phyloP scores from a whole-genome alignment of 2,329 filamentous ascomycete species.

The Uncinocarpus reesii region DNA sequence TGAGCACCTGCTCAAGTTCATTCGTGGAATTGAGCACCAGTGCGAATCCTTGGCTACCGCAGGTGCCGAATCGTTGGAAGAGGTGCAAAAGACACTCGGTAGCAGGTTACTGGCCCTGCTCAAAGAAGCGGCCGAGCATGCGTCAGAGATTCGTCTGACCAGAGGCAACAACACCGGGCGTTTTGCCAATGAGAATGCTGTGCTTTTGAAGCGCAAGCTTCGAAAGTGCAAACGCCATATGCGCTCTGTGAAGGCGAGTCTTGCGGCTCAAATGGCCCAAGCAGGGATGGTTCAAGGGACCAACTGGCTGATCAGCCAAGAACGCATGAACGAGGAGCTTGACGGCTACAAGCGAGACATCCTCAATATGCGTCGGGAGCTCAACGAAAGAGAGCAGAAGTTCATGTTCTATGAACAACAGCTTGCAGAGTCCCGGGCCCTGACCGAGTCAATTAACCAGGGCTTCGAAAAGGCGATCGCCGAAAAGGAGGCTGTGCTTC shows the following conservation, averaged over 20 bases:
- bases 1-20: neutral
- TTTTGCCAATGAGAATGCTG: conserved; percentile 1
- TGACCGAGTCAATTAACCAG: neutral
- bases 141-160: neutral
- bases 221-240: neutral
- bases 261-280: neutral
- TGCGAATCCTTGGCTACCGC: conserved; percentile 3
- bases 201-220: conserved; percentile 9
- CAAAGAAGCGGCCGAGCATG: conserved; percentile 1
- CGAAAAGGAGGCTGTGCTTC: conserved; percentile 4
- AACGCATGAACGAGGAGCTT: conserved; percentile 1
- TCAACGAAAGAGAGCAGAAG: neutral
- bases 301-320: neutral
- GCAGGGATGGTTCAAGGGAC: neutral
- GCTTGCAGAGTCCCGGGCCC: conserved; percentile 2
- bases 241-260: conserved; percentile 1
- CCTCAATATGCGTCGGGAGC: neutral
- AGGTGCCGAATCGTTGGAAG: neutral
- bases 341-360: neutral
- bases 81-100: neutral
- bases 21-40: conserved; percentile 2
- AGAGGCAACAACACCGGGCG: neutral
- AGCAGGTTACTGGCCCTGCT: conserved; percentile 6
- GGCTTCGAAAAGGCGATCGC: neutral
- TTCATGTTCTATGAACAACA: neutral